Percentiles rank a stretch among this genome's conserved stretches.
phyloP scores from a whole-genome alignment of 768 basidiomycete genomes.

The Myochromella boudieri region DNA sequence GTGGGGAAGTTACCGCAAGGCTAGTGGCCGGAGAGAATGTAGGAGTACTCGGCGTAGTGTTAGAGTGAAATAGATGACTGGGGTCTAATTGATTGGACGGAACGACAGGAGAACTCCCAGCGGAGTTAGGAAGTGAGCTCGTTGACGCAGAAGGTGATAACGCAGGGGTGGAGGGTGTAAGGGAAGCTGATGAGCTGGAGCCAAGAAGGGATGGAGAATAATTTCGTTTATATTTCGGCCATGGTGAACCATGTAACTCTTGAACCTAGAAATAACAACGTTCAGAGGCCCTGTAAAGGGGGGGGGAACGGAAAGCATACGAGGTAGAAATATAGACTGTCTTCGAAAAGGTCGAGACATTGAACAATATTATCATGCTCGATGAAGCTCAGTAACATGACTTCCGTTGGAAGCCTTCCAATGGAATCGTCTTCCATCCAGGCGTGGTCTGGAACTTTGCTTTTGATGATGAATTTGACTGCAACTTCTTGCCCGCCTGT shows the following conservation, averaged over 20 bases:
- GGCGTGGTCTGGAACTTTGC: constrained; percentile 56
- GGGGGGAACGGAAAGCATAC: constrained; percentile 44
- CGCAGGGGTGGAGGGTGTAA: constrained; percentile 44
- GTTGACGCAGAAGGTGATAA: constrained; percentile 57
- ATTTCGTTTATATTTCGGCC: constrained; percentile 52
- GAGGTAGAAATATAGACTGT: constrained; percentile 81
- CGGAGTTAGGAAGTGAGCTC: constrained; percentile 43
- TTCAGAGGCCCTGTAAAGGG: background rate
- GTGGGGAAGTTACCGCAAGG: constrained; percentile 21
- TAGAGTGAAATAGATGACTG: constrained; percentile 3
- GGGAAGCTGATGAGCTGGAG: constrained; percentile 23
- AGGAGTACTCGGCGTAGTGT: background rate
- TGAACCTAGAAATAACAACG: constrained; percentile 57
- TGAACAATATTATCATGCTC: constrained; percentile 82
- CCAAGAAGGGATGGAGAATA: constrained; percentile 18
- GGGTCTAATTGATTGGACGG: background rate
- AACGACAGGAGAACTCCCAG: constrained; percentile 37
- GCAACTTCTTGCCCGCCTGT: constrained; percentile 70
- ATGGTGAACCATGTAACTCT: constrained; percentile 91
- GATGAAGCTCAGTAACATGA: constrained; percentile 70
- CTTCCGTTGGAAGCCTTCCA: constrained; percentile 77
- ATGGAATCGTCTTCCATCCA: constrained; percentile 64
- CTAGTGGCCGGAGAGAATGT: constrained; percentile 15
- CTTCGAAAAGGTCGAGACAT: constrained; percentile 84
- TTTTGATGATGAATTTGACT: constrained; percentile 93